Evolutionary conservation across 2,329 filamentous ascomycete genomes (phyloP).

Genomic region (Scedosporium apiospermum): DNA sequence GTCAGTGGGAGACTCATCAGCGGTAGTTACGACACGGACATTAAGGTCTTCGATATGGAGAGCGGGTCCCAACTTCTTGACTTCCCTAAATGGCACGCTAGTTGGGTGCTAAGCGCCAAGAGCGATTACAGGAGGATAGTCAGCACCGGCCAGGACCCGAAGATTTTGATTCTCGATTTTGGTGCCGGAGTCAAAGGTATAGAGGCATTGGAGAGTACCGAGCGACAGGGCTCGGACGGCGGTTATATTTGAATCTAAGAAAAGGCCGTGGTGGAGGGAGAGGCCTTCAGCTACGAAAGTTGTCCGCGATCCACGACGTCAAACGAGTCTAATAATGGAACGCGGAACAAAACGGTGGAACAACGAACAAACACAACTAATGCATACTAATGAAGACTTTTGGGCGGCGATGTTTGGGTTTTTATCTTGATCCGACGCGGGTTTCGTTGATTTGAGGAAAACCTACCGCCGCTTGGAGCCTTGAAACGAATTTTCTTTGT

Average conservation of each 20-base stretch:
- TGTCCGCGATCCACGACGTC: background rate
- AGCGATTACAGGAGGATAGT: conserved; percentile 92
- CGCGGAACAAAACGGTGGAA: background rate
- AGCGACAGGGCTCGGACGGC: background rate
- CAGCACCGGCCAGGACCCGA: conserved; percentile 86
- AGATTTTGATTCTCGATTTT: conserved; percentile 92
- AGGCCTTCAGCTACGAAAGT: background rate
- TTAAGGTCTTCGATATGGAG: conserved; percentile 87
- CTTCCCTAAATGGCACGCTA: conserved; percentile 90
- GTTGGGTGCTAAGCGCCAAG: conserved; percentile 95
- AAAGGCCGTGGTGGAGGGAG: background rate
- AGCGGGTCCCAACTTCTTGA: conserved; percentile 69
- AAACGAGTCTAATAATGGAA: background rate
- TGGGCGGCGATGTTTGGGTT: background rate
- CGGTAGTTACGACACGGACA: conserved; percentile 89
- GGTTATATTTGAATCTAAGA: background rate
- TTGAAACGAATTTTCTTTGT: background rate
- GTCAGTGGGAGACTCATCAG: conserved; percentile 79
- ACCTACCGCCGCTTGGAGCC: background rate
- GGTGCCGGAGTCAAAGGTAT: conserved; percentile 52
- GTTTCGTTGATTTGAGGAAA: background rate
- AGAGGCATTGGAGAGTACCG: conserved; percentile 41
- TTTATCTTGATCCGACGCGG: background rate
- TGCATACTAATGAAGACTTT: background rate
- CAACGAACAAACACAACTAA: background rate